A percentile compares a stretch with the other conserved stretches of the same genome.
Conservation (phyloP, 805 yeast genomes). For the Saccharomycopsis schoenii region DNA sequence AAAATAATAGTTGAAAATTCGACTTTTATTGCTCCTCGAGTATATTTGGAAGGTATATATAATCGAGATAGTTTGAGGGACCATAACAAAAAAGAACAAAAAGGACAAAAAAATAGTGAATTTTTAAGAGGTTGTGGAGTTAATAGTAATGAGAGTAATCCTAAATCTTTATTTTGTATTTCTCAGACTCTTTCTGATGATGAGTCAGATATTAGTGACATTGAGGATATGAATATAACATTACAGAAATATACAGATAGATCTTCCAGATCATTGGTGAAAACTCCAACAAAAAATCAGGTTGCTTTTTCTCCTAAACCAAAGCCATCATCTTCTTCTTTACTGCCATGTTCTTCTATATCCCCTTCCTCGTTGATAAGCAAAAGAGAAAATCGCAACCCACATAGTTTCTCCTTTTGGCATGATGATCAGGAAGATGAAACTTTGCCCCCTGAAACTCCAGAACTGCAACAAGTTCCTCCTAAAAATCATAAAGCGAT, state of each 20-base stretch:
- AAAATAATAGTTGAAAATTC: not conserved
- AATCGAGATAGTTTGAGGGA: not conserved
- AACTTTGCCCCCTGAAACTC: not conserved
- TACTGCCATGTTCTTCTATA: not conserved
- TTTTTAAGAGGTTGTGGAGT: no score
- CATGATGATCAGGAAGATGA: not conserved
- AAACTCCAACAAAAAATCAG: not conserved
- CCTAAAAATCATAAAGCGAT: not conserved
- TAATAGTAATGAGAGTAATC: not conserved
- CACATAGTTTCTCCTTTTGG: not conserved
- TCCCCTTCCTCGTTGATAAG: not conserved
- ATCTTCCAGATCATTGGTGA: not conserved
- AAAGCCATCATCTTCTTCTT: not conserved
- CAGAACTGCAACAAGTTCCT: not conserved
- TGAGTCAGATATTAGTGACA: not conserved
- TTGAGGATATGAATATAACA: not conserved
- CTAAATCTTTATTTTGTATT: not conserved
- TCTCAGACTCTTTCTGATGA: not conserved
- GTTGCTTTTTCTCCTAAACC: not conserved
- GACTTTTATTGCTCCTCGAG: not conserved
- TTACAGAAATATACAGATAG: not conserved
- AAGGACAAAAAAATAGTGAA: not conserved
- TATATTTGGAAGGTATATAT: not conserved
- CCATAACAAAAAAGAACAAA: not conserved
- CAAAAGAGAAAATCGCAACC: not conserved